Percentiles rank a stretch among this genome's conserved stretches.
phyloP scores from a whole-genome alignment of 805 yeast species.

The Starmera dryadoides region DNA sequence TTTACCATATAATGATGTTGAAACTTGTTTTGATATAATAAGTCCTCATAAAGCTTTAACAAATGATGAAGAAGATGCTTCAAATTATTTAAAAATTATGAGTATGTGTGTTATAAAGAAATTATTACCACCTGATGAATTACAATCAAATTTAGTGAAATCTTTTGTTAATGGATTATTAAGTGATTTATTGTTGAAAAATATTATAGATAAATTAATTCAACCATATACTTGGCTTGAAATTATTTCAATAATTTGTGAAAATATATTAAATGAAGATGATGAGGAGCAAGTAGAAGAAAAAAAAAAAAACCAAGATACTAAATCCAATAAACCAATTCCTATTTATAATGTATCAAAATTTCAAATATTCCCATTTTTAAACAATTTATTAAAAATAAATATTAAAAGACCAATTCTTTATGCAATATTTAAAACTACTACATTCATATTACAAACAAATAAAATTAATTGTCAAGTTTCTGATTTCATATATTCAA shows the following conservation, averaged over 20 bases:
- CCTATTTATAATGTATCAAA: conserved; percentile 2
- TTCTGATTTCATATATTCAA: conserved; percentile 14
- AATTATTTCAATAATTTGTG: conserved; percentile 18
- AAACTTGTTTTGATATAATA: conserved; percentile 25
- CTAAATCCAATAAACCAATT: neutral
- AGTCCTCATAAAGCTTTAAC: conserved; percentile 27
- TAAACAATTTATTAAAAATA: conserved; percentile 15
- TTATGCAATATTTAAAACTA: conserved; percentile 19
- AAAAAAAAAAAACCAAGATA: neutral
- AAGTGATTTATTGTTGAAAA: conserved; percentile 34
- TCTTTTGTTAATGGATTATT: conserved; percentile 32
- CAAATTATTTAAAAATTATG: conserved; percentile 28
- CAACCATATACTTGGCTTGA: conserved; percentile 49
- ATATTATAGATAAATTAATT: conserved; percentile 34
- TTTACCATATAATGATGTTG: conserved; percentile 24
- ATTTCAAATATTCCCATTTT: conserved; percentile 16
- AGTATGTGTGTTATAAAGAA: conserved; percentile 26
- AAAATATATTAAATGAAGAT: neutral
- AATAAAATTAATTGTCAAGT: conserved; percentile 11
- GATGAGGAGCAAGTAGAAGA: neutral
- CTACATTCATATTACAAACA: conserved; percentile 9
- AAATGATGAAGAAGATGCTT: conserved; percentile 19
- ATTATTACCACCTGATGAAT: conserved; percentile 33
- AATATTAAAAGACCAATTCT: conserved; percentile 22
- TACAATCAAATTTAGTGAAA: conserved; percentile 30